Evolutionary conservation across 2,329 filamentous ascomycete genomes (phyloP).

Genomic region (Sclerotinia nivalis): DNA sequence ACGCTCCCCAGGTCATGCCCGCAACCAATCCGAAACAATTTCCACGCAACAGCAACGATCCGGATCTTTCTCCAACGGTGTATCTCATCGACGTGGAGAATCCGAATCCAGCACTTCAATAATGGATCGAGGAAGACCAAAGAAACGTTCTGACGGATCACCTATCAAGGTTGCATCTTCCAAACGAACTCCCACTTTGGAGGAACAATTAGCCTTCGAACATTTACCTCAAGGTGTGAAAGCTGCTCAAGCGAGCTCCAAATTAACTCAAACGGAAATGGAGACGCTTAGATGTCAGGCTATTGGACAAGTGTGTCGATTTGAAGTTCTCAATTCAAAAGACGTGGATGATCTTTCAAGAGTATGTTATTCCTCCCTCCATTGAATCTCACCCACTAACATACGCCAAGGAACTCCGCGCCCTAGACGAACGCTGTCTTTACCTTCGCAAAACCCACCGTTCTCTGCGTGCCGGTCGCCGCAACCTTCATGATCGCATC

Average conservation of each 20-base stretch:
- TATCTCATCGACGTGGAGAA: slow-evolving; percentile 52
- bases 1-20: slow-evolving; percentile 28
- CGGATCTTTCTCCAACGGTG: slow-evolving; percentile 12
- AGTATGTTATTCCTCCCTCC: slow-evolving; percentile 43
- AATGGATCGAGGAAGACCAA: slow-evolving; percentile 62
- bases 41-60: slow-evolving; percentile 17
- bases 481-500: slow-evolving; percentile 74
- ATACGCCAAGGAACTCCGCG: slow-evolving; percentile 62
- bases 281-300: slow-evolving; percentile 59
- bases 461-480: slow-evolving; percentile 71
- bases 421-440: slow-evolving; percentile 75
- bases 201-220: slow-evolving; percentile 60
- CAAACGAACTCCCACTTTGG: slow-evolving; percentile 26
- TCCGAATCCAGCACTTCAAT: slow-evolving; percentile 59
- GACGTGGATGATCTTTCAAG: slow-evolving; percentile 67
- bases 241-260: slow-evolving; percentile 52
- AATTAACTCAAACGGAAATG: slow-evolving; percentile 52
- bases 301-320: slow-evolving; percentile 60
- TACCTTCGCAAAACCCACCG: slow-evolving; percentile 77
- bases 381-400: slow-evolving; percentile 11
- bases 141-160: slow-evolving; percentile 51
- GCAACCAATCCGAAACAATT: slow-evolving; percentile 30
- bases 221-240: slow-evolving; percentile 59
- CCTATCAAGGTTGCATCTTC: slow-evolving; percentile 42
- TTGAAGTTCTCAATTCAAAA: slow-evolving; percentile 62